These are phyloP conservation scores for Vitis hybrid DNA, from an alignment of 177 flowering plant genomes.

Conservation along the genomic window DNA sequence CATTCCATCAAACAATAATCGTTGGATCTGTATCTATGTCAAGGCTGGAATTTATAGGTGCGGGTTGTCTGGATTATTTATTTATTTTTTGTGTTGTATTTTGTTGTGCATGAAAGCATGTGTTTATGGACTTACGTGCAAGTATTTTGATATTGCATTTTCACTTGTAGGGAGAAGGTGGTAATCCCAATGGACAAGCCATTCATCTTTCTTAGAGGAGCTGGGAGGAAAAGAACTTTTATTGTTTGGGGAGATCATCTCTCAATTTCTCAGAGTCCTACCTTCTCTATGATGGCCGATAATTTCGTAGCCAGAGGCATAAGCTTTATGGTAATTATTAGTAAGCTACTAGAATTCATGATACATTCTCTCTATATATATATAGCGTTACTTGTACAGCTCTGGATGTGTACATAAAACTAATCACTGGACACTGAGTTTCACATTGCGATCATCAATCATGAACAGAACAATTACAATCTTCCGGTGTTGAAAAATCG, in stretches of 20 bases:
- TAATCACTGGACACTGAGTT: no score
- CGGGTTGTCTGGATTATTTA: not conserved
- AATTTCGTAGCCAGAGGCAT: constrained; percentile 29
- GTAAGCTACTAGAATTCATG: not conserved
- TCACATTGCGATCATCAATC: not conserved
- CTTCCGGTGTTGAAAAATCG: not conserved
- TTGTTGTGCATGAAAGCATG: no score
- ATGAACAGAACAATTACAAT: constrained; percentile 25
- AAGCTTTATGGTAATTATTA: constrained; percentile 26
- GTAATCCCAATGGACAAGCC: constrained; percentile 22
- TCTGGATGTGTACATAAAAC: no score
- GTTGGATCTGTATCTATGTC: constrained; percentile 33
- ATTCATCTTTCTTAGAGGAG: constrained; percentile 33
- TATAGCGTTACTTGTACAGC: no score
- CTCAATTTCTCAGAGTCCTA: constrained; percentile 7
- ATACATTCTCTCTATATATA: not conserved
- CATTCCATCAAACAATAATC: constrained; percentile 23
- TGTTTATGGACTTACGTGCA: not conserved
- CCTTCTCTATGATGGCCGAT: constrained; percentile 26
- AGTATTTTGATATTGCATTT: not conserved
- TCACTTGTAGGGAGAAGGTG: constrained; percentile 26
- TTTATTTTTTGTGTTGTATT: not conserved
- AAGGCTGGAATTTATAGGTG: constrained; percentile 30
- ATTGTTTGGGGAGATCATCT: constrained; percentile 22
- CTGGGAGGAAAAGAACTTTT: constrained; percentile 3